phyloP scores from a whole-genome alignment of 352 stramenopile species.

The Pythium phragmitis region DNA sequence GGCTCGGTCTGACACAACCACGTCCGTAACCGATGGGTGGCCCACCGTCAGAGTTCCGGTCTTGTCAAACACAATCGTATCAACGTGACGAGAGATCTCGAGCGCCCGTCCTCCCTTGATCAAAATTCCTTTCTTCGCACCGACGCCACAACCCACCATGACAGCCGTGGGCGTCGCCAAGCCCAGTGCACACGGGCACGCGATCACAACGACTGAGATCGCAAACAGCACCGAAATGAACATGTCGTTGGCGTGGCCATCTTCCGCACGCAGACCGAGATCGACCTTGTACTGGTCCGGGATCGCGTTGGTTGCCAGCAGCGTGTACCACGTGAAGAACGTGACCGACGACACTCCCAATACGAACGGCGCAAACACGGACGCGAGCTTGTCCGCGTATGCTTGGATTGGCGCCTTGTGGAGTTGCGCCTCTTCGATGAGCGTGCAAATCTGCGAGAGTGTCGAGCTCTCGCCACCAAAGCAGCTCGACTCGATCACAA shows the following conservation, averaged over 20 bases:
- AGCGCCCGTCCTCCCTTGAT: conserved; percentile 86
- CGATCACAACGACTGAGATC: conserved; percentile 89
- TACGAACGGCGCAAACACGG: conserved; percentile 68
- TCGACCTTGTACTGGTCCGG: conserved; percentile 51
- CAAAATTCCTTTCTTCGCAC: conserved; percentile 84
- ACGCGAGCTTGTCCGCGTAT: conserved; percentile 70
- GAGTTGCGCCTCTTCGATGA: conserved; percentile 87
- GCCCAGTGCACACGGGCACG: conserved; percentile 80
- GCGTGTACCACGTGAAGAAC: conserved; percentile 57
- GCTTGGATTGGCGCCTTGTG: conserved; percentile 89
- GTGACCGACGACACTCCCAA: conserved; percentile 58
- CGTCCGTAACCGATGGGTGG: conserved; percentile 76
- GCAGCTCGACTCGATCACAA: conserved; percentile 83
- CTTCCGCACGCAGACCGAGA: conserved; percentile 45
- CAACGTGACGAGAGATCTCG: conserved; percentile 81
- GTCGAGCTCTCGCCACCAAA: conserved; percentile 68
- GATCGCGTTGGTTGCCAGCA: conserved; percentile 48
- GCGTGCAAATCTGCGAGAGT: conserved; percentile 71
- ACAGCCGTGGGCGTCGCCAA: conserved; percentile 85
- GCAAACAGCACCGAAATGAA: conserved; percentile 81
- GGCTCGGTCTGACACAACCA: conserved; percentile 64
- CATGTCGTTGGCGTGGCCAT: conserved; percentile 63
- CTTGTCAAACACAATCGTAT: conserved; percentile 93
- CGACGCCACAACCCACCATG: conserved; percentile 88
- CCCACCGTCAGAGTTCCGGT: conserved; percentile 90